A percentile compares a stretch with the other conserved stretches of the same genome.
Conservation (phyloP, 768 basidiomycete species). For the Holtermannia corniformis region DNA sequence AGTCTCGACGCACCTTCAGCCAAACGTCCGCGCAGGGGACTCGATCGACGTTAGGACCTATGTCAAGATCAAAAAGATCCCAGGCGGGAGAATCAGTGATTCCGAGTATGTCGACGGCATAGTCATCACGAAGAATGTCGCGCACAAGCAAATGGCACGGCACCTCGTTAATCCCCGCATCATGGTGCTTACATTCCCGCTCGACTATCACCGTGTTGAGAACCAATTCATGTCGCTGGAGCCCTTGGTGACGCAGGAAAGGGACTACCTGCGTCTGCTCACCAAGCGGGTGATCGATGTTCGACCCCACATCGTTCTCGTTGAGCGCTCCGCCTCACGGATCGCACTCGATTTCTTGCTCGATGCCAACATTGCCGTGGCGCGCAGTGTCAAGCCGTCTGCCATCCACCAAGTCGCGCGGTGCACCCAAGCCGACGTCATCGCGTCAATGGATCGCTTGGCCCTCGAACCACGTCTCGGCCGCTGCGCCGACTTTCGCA, state of each 20-base stretch:
- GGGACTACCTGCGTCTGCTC: slow-evolving; percentile 80
- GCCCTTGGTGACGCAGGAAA: slow-evolving; percentile 82
- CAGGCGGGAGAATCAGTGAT: slow-evolving; percentile 80
- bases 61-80: slow-evolving; percentile 97
- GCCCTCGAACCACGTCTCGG: slow-evolving; percentile 82
- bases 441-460: slow-evolving; percentile 90
- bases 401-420: slow-evolving; percentile 81
- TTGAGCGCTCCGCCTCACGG: slow-evolving; percentile 82
- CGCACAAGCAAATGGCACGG: slow-evolving; percentile 88
- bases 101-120: slow-evolving; percentile 96
- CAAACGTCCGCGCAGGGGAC: slow-evolving; percentile 55
- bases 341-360: slow-evolving; percentile 79
- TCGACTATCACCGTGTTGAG: slow-evolving; percentile 68
- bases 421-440: slow-evolving; percentile 88
- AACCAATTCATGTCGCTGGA: slow-evolving; percentile 82
- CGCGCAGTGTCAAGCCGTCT: slow-evolving; percentile 74
- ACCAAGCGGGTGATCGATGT: slow-evolving; percentile 81
- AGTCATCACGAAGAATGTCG: slow-evolving; percentile 95
- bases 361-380: slow-evolving; percentile 77
- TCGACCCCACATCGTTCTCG: slow-evolving; percentile 83
- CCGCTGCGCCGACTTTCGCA: slow-evolving; percentile 70
- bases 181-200: slow-evolving; percentile 90
- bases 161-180: slow-evolving; percentile 74
- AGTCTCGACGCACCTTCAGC: slow-evolving; percentile 63
- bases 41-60: slow-evolving; percentile 91